Evolutionary conservation across 208 protist species (phyloP), one percentile per base, ranked within the genome.

Genomic region (Crithidia sp.): DNA sequence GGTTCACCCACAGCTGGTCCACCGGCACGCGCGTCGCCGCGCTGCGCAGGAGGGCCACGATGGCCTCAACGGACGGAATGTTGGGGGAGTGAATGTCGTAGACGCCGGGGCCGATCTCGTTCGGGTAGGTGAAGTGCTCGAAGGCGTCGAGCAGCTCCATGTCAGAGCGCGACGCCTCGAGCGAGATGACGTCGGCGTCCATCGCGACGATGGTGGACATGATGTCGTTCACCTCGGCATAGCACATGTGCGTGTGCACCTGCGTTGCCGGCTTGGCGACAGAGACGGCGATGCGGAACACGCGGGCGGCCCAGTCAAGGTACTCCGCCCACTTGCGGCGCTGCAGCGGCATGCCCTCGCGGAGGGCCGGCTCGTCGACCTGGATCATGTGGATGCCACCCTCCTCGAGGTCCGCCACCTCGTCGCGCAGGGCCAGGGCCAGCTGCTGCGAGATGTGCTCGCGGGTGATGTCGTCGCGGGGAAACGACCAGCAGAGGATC

Each of bases 31-130:
- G 57, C 69, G 84, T 67, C 28, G 86, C 54, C 9, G 86, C 87
- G 69, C 84, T 83, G 52, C 82, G 71, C 43, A 96, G 74, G 57
- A 87, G 76, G 19, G 85, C 47, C 49, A 92, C 79, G 66, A 97
- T 95, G 41, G 86, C 69, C 50, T 93, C 84, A 37, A 83, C 75
- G 7, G 72, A 84, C 53, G 94, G 94, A 44, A 97, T 83, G 74
- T 86, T 83, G 47, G 94, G 94, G 16, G 83, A 92, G 81, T 97
- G 94, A 57, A 96, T 96, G 78, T 97, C 94, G 70, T 96, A 97
- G 19, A 97, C 87, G 59, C 94, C 94, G 44, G 92, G 89, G 45
- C 92, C 94, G 63, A 97, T 87, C 40, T 90, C 89, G 65, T 92
- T 93, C 0, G 85, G 78, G 64, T 96, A 97, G 47, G 55, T 67